Conservation (phyloP, 2,329 filamentous ascomycete species). For the Coniochaeta ligniaria region DNA sequence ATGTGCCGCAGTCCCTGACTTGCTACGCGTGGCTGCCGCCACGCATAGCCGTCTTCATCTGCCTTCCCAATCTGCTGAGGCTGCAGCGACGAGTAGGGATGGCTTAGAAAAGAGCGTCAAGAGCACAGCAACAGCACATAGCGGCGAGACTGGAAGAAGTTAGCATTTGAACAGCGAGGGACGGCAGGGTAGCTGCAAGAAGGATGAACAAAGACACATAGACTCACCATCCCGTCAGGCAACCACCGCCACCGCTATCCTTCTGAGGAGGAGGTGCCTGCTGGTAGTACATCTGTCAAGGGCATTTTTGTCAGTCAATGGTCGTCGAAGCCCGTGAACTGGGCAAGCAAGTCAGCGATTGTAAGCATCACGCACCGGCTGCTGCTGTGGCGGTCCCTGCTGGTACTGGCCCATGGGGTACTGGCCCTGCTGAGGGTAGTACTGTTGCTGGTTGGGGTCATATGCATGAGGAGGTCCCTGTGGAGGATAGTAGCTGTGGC, state of each 20-base stretch:
- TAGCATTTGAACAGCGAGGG: neutral
- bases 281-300: constrained; percentile 1
- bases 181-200: neutral
- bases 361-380: neutral
- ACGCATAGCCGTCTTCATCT: neutral
- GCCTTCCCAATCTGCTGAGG: neutral
- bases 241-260: neutral
- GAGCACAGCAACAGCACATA: neutral
- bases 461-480: neutral
- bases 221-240: neutral
- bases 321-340: neutral
- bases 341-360: neutral
- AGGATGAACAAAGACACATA: neutral
- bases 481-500: constrained; percentile 1
- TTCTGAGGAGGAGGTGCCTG: constrained; percentile 1
- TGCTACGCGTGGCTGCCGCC: neutral
- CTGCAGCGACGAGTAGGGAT: neutral
- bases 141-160: neutral
- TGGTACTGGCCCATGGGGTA: neutral
- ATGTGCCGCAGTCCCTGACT: too few species aligned
- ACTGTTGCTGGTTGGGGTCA: neutral
- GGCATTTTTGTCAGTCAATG: neutral
- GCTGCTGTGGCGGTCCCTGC: neutral
- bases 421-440: neutral
- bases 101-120: constrained; percentile 2